Conservation (phyloP, 345 rosid species). For the Microcos paniculata region DNA sequence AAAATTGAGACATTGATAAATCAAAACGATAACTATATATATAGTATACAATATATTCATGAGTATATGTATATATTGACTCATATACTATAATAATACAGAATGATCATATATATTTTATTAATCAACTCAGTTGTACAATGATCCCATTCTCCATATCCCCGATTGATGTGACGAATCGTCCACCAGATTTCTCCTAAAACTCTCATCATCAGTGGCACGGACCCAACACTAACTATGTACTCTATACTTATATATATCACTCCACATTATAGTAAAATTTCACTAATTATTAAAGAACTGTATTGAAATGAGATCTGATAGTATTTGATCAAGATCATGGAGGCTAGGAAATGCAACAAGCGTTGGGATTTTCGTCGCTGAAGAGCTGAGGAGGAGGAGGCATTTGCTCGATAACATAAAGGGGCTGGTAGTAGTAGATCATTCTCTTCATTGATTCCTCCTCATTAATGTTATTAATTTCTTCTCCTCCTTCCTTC, state of each 20-base stretch:
- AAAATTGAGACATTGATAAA: too few relatives aligned
- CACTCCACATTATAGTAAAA: neutral
- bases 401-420: slow-evolving; percentile 70
- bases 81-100: neutral
- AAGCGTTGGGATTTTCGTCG: slow-evolving; percentile 97
- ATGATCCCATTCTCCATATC: neutral
- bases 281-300: too few relatives aligned
- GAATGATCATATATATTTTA: neutral
- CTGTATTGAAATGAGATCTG: neutral
- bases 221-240: neutral
- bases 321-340: neutral
- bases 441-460: slow-evolving; percentile 65
- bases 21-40: too few relatives aligned
- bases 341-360: slow-evolving; percentile 66
- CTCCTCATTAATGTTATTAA: slow-evolving; percentile 34
- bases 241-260: slow-evolving; percentile 16
- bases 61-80: neutral
- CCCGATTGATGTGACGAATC: neutral
- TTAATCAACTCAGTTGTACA: slow-evolving; percentile 5
- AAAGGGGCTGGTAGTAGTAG: slow-evolving; percentile 58
- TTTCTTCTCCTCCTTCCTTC: slow-evolving; percentile 24
- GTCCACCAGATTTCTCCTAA: slow-evolving; percentile 13
- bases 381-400: slow-evolving; percentile 94
- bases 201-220: slow-evolving; percentile 14
- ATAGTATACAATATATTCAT: too few relatives aligned